Evolutionary conservation across 805 yeast genomes (phyloP).

Genomic region (Wickerhamiella bombiphila): DNA sequence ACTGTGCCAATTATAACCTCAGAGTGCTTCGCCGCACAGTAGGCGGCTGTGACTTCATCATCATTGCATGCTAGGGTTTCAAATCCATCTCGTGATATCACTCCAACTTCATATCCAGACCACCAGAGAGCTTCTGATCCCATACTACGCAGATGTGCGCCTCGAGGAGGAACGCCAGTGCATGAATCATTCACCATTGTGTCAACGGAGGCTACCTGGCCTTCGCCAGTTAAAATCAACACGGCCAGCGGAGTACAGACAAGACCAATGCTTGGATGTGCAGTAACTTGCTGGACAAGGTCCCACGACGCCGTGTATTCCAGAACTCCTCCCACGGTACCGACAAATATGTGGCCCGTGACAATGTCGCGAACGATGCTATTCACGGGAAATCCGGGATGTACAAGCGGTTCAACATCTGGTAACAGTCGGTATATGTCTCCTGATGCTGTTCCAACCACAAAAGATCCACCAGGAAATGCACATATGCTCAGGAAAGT

Average conservation of each 20-base stretch:
- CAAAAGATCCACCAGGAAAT: constrained; percentile 21
- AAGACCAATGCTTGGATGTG: background rate
- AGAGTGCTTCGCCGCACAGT: background rate
- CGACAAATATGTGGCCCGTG: background rate
- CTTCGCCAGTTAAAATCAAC: too few relatives aligned
- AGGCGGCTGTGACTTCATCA: background rate
- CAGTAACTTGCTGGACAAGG: constrained; percentile 1
- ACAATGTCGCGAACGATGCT: background rate
- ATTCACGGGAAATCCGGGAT: background rate
- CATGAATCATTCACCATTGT: too few relatives aligned
- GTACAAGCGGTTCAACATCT: constrained; percentile 1
- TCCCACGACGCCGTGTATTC: constrained; percentile 1
- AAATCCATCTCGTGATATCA: too few relatives aligned
- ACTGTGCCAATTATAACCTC: constrained; percentile 7
- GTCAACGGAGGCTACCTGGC: too few relatives aligned
- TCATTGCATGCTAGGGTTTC: too few relatives aligned
- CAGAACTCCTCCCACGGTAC: background rate
- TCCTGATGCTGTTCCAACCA: constrained; percentile 13
- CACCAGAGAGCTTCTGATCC: too few relatives aligned
- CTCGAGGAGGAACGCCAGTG: too few relatives aligned
- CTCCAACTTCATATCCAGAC: too few relatives aligned
- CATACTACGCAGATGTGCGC: too few relatives aligned
- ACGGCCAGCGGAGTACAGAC: too few relatives aligned
- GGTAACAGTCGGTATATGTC: constrained; percentile 5
- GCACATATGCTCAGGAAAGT: constrained; percentile 32